These are phyloP conservation scores for Ascochyta clinopodiicola DNA, from an alignment of 2,329 filamentous ascomycete species.

Conservation along the genomic window DNA sequence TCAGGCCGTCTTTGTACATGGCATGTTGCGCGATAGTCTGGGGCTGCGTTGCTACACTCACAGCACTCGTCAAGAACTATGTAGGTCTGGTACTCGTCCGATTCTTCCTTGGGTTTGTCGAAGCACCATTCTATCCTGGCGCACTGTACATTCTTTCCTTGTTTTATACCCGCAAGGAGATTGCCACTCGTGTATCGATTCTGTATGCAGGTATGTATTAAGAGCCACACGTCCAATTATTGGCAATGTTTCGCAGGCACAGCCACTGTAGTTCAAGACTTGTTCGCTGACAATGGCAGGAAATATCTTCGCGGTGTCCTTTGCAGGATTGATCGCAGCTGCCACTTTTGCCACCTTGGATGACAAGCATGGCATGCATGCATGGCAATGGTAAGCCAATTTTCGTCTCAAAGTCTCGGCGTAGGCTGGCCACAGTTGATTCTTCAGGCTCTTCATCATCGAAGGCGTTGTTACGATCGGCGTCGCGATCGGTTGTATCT, in stretches of 20 bases:
- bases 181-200: slow-evolving; percentile 30
- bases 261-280: too few species aligned
- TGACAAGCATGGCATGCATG: slow-evolving; percentile 23
- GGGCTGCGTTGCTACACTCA: slow-evolving; percentile 40
- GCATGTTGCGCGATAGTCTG: slow-evolving; percentile 27
- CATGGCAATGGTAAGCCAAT: slow-evolving; percentile 20
- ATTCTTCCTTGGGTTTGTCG: slow-evolving; percentile 39
- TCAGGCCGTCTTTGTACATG: slow-evolving; percentile 42
- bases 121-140: slow-evolving; percentile 63
- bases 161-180: slow-evolving; percentile 66
- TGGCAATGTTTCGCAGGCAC: too few species aligned
- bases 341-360: slow-evolving; percentile 26
- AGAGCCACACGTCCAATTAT: too few species aligned
- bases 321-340: slow-evolving; percentile 26
- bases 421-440: too few species aligned
- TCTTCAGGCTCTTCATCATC: slow-evolving; percentile 27
- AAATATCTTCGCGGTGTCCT: slow-evolving; percentile 23
- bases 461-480: slow-evolving; percentile 36
- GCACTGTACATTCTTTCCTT: slow-evolving; percentile 66
- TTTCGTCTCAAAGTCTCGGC: too few species aligned
- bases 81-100: slow-evolving; percentile 35
- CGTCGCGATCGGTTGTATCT: slow-evolving; percentile 43
- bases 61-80: slow-evolving; percentile 36
- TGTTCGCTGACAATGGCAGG: background rate
- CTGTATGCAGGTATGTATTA: slow-evolving; percentile 8